Evolutionary conservation across 768 basidiomycete genomes (phyloP).

Genomic region (Russula vinacea): DNA sequence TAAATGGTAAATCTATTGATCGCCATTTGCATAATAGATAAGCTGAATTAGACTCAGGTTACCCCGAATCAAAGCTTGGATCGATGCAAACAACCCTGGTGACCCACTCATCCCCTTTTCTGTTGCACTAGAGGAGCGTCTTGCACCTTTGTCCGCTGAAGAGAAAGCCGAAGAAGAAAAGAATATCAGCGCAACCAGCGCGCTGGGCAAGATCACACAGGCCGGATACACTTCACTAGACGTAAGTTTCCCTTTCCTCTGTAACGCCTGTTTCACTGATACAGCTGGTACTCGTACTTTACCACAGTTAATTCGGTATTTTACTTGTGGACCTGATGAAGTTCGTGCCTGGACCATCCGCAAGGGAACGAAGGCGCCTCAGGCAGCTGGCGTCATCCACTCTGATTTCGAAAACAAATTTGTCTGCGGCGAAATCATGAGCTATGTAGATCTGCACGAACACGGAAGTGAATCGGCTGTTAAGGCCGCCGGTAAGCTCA

Average conservation of each 20-base stretch:
- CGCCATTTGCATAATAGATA: neutral
- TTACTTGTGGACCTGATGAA: slow-evolving; percentile 95
- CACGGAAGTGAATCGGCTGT: slow-evolving; percentile 86
- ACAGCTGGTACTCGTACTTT: neutral
- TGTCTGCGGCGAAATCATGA: slow-evolving; percentile 96
- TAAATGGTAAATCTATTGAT: slow-evolving; percentile 66
- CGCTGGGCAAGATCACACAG: slow-evolving; percentile 90
- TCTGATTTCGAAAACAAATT: slow-evolving; percentile 98
- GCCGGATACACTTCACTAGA: slow-evolving; percentile 88
- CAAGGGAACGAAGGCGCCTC: slow-evolving; percentile 89
- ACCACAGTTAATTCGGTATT: slow-evolving; percentile 83
- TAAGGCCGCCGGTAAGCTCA: slow-evolving; percentile 91
- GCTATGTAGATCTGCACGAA: slow-evolving; percentile 85
- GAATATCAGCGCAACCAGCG: slow-evolving; percentile 67
- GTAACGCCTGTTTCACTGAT: neutral
- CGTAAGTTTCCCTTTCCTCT: slow-evolving; percentile 42
- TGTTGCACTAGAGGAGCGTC: slow-evolving; percentile 90
- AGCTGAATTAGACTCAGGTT: slow-evolving; percentile 48
- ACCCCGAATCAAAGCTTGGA: slow-evolving; percentile 97
- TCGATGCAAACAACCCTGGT: slow-evolving; percentile 93
- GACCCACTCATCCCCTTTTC: slow-evolving; percentile 96
- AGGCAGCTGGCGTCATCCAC: slow-evolving; percentile 98
- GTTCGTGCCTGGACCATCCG: slow-evolving; percentile 98
- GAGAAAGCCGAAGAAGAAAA: slow-evolving; percentile 71
- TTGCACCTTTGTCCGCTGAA: slow-evolving; percentile 59